Conservation (phyloP, 305 asterid species). For the Solanum hybrid region DNA sequence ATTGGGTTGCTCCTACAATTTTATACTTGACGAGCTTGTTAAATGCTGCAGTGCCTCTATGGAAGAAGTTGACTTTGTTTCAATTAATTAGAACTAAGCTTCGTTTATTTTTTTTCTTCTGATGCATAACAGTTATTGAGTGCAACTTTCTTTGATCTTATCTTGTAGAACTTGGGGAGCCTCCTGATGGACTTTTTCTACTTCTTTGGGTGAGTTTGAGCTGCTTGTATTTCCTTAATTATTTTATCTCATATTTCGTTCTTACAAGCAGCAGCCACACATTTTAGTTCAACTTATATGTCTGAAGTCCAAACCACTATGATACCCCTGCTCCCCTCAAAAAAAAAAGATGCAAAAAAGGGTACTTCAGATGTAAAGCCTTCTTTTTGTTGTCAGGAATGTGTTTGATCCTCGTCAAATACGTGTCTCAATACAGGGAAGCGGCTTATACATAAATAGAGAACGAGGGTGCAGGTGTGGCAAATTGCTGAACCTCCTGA, state of each 20-base stretch:
- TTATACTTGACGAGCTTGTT: background rate
- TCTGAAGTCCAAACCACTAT: background rate
- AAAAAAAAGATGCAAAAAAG: conserved; percentile 3
- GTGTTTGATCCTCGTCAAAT: conserved; percentile 96
- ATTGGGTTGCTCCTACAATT: background rate
- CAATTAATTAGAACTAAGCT: background rate
- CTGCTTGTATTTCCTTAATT: background rate
- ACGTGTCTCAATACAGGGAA: conserved; percentile 94
- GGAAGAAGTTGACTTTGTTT: background rate
- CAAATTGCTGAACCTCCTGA: conserved; percentile 12
- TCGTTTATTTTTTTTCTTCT: background rate
- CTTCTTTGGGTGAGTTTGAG: conserved; percentile 86
- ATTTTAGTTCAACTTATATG: background rate
- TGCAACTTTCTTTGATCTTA: conserved; percentile 6
- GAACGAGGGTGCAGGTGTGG: conserved; percentile 84
- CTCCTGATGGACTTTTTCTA: conserved; percentile 96
- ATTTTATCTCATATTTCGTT: background rate
- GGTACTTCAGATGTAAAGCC: background rate
- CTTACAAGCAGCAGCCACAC: conserved; percentile 1
- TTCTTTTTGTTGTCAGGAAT: conserved; percentile 43
- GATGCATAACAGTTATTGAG: background rate
- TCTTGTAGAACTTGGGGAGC: conserved; percentile 77
- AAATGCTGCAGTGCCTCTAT: background rate
- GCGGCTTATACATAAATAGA: conserved; percentile 82
- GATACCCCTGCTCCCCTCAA: background rate